These are phyloP conservation scores for Golubevia sp. DNA, from an alignment of 1,284 basidiomycete species.

Conservation along the genomic window DNA sequence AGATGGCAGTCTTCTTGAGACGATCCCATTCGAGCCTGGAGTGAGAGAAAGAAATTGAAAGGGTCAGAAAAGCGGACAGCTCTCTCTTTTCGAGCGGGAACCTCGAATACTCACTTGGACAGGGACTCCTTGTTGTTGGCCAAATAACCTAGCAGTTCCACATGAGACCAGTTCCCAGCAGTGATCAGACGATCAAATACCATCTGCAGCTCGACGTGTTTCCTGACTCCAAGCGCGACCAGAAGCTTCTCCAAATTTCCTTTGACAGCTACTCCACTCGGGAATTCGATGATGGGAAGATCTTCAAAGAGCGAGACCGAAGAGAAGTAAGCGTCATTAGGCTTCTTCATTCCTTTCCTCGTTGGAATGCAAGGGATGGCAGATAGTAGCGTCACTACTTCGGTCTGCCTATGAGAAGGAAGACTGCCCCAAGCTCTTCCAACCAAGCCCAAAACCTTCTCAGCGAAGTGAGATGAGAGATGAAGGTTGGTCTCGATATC, in stretches of 20 bases:
- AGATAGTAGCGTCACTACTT: conserved; percentile 69
- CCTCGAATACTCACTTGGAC: conserved; percentile 60
- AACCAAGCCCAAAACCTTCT: conserved; percentile 76
- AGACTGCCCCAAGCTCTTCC: conserved; percentile 78
- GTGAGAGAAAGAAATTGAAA: not conserved
- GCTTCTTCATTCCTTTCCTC: conserved; percentile 74
- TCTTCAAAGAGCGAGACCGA: conserved; percentile 87
- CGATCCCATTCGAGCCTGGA: conserved; percentile 71
- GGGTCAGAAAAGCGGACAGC: not conserved
- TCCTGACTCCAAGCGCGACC: conserved; percentile 78
- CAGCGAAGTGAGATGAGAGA: conserved; percentile 76
- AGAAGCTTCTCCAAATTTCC: conserved; percentile 79
- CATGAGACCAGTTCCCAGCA: conserved; percentile 63
- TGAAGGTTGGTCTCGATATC: conserved; percentile 72
- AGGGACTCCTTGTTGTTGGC: conserved; percentile 81
- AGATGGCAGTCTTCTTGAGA: conserved; percentile 79
- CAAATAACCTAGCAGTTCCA: conserved; percentile 66
- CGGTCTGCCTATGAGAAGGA: conserved; percentile 68
- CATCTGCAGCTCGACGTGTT: conserved; percentile 73
- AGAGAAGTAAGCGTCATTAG: conserved; percentile 82
- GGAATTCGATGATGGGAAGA: conserved; percentile 74
- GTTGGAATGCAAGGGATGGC: conserved; percentile 81
- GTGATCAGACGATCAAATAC: conserved; percentile 63
- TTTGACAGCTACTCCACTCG: conserved; percentile 73
- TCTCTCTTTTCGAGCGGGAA: too few relatives aligned